Base-by-base conservation (phyloP, 768 basidiomycete species). In the Leccinum pellstonianum region DNA sequence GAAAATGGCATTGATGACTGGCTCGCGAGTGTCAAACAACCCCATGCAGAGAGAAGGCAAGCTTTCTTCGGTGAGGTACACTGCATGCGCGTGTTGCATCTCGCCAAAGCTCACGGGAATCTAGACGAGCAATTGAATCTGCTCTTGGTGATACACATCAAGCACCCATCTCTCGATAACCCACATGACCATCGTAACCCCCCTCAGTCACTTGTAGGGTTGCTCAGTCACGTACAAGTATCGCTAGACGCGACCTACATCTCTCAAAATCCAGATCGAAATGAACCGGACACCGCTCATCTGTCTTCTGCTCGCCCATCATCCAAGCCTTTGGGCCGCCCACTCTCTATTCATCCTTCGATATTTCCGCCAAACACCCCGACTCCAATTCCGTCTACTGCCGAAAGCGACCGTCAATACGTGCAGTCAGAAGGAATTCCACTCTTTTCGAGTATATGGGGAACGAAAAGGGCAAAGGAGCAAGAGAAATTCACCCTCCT, bases 331-430 rank as follows among this genome's bases (percentile, higher is more conserved):
- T 77, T 74, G 49, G 68, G 75, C 4, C 73, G 77, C 52, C 68
- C 76, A 7, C 52, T 66, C 11, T 19, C 78, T 64, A 65, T 69
- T 19, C 82, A 84, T 61, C 86, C 88, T 2, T 86, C 87, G 3
- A 87, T 92, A 66, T 82, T 89, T 62, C 92, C 91, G 29, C 93
- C 93, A 1, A 78, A 78, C 54, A 97, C 94, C 0, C 95, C 94
- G 0, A 87, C 89, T 69, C 94, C 94, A 2, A 87, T 86, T 15
- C 94, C 94, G 1, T 77, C 82, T 1, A 86, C 90, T 27, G 80
- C 82, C 0, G 86, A 87, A 33, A 80, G 82, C 15, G 94, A 97
- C 73, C 80, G 83, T 48, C 81, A 85, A 69, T 97, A 95, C 69
- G 84, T 86, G 2, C 82, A 83, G 31, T 81, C 90, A 0, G 91